phyloP scores from a whole-genome alignment of 345 rosid genomes.

The Schrenkiella parvula region DNA sequence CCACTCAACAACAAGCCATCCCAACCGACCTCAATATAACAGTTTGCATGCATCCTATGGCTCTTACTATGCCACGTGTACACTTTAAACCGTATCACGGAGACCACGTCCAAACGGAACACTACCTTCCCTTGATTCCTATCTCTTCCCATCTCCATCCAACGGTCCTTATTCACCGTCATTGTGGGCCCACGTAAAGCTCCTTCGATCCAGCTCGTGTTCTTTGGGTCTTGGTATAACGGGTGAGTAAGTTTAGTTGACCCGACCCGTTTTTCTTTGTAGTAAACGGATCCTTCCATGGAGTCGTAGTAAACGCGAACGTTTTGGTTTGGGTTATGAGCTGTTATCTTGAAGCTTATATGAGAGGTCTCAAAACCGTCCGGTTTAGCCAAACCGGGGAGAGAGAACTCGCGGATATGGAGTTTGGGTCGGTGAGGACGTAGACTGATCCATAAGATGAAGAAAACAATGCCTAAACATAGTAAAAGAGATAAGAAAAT shows the following conservation, averaged over 20 bases:
- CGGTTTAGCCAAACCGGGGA: conserved; percentile 47
- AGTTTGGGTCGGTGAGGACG: conserved; percentile 89
- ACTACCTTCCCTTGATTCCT: conserved; percentile 50
- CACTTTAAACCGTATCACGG: conserved; percentile 62
- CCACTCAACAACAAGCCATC: conserved; percentile 56
- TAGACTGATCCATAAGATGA: conserved; percentile 75
- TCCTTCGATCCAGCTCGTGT: conserved; percentile 43
- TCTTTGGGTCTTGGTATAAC: conserved; percentile 70
- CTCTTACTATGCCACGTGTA: conserved; percentile 55
- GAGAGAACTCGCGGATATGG: conserved; percentile 40
- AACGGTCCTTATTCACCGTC: conserved; percentile 46
- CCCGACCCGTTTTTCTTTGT: conserved; percentile 57
- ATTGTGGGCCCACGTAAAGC: conserved; percentile 58
- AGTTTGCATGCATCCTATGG: conserved; percentile 64
- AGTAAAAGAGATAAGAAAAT: conserved; percentile 51
- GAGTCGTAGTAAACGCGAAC: conserved; percentile 57
- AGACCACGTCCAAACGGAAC: conserved; percentile 58
- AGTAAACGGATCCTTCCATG: conserved; percentile 52
- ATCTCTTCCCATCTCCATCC: conserved; percentile 59
- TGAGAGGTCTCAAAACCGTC: conserved; percentile 51
- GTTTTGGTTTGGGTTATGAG: conserved; percentile 67
- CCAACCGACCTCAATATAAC: conserved; percentile 52
- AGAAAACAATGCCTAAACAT: conserved; percentile 41
- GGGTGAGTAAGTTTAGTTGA: conserved; percentile 36
- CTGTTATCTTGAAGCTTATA: conserved; percentile 56